Conservation (phyloP, 2,329 filamentous ascomycete species). For the Alternaria sp. region DNA sequence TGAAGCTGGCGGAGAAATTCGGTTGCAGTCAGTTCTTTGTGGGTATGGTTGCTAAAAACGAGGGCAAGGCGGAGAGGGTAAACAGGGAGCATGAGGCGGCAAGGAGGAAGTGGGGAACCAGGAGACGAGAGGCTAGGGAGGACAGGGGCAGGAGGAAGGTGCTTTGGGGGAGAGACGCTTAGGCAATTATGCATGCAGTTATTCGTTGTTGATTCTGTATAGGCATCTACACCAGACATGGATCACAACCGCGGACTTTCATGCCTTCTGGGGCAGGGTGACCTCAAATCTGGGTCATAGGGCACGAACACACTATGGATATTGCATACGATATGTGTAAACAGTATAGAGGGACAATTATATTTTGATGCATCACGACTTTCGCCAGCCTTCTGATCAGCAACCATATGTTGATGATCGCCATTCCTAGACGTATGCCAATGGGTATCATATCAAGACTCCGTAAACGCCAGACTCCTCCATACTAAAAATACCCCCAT, state of each 20-base stretch:
- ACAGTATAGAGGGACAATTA: not conserved
- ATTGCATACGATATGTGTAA: not conserved
- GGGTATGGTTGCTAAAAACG: slow-evolving; percentile 62
- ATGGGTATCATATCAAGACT: not conserved
- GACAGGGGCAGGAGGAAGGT: slow-evolving; percentile 67
- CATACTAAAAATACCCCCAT: not conserved
- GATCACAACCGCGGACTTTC: not conserved
- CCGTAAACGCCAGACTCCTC: not conserved
- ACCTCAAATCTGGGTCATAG: not conserved
- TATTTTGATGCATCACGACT: not conserved
- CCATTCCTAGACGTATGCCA: not conserved
- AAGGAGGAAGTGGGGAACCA: slow-evolving; percentile 67
- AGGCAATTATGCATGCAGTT: not conserved
- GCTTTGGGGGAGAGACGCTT: slow-evolving; percentile 67
- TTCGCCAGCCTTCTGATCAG: not conserved
- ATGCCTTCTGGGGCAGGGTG: not conserved
- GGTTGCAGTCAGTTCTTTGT: slow-evolving; percentile 70
- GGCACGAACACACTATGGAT: not conserved
- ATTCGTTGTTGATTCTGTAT: not conserved
- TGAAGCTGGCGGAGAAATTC: slow-evolving; percentile 68
- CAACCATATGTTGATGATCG: not conserved
- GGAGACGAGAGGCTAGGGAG: slow-evolving; percentile 67
- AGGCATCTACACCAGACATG: not conserved
- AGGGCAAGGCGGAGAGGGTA: slow-evolving; percentile 52
- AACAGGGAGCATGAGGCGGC: slow-evolving; percentile 61